Evolutionary conservation across 768 basidiomycete species (phyloP), one percentile per base, ranked within the genome.

Genomic region (Russula vinacea): DNA sequence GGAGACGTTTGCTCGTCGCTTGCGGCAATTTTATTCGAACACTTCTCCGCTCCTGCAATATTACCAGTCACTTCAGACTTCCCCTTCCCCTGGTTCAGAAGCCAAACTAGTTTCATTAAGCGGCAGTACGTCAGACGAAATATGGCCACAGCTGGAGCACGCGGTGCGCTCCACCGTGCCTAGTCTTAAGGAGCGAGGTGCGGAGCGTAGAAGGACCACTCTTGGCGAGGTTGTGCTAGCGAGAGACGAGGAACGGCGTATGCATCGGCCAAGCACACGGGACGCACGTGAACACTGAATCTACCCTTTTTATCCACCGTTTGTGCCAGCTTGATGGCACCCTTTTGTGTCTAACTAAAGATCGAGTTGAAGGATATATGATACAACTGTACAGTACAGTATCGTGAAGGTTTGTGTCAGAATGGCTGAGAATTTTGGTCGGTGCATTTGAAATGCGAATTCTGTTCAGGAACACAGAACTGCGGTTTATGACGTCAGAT

Each of bases 121-220:
- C 22, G 92, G 93, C 3, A 76, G 79, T 60, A 90, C 91, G 9
- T 91, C 89, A 3, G 90, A 94, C 70, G 90, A 94, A 74, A 94
- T 95, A 67, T 95, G 92, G 92, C 92, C 90, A 2, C 78, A 86
- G 67, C 80, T 96, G 13, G 91, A 93, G 66, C 75, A 75, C 50
- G 76, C 83, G 24, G 77, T 94, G 26, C 77, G 78, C 56, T 75
- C 77, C 29, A 73, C 80, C 2, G 89, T 89, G 71, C 88, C 90
- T 3, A 70, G 72, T 5, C 71, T 91, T 63, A 80, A 78, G 62
- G 83, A 85, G 72, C 81, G 83, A 19, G 78, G 79, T 37, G 78
- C 76, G 56, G 79, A 77, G 49, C 75, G 71, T 64, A 78, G 80
- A 64, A 78, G 78, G 62, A 80, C 79, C 63, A 82, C 81, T 64